Evolutionary conservation across 495 filamentous ascomycete species (phyloP), one percentile per base, ranked within the genome.

Genomic region (Penicillium egyptiacum): DNA sequence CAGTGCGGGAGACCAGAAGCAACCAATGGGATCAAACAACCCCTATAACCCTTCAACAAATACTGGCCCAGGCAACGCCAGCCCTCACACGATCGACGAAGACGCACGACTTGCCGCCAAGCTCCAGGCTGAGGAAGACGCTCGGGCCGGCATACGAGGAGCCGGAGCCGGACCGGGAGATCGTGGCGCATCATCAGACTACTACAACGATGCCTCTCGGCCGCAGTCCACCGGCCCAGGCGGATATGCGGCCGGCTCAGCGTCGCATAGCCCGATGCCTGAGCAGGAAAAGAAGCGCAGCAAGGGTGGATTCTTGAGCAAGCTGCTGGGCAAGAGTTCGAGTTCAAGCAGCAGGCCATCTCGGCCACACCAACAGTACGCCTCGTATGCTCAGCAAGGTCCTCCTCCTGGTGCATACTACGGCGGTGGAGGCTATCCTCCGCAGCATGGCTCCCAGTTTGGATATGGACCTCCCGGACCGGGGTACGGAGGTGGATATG

Each of bases 91-190:
- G 25, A 55, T 80, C 51, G 85, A 86, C 51, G 85, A 85, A 30
- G 91, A 96, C 69, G 91, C 87, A 35, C 75, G 79, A 2, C 78
- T 91, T 2, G 91, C 92, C 9, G 82, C 87, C 19, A 83, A 86
- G 59, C 78, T 96, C 14, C 91, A 96, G 63, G 90, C 86, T 25
- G 88, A 95, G 64, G 90, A 95, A 72, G 79, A 95, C 59, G 86
- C 83, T 0, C 82, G 84, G 14, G 83, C 75, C 7, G 68, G 73
- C 30, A 59, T 59, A 33, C 40, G 58, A 55, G 56, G 60, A 41
- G 20, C 20, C 16, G 33, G 33, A 16, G 12, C 49, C 23, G 50
- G 37, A 40, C 1, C 55, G 45, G 60, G 42, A 16, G 37, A 48
- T 30, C 57, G 58, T n/a, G 63, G 81, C 19, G 73, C 76, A 1